Evolutionary conservation across 2,329 filamentous ascomycete genomes (phyloP), one percentile per base, ranked within the genome.

Genomic region (Didymosphaeria variabile): DNA sequence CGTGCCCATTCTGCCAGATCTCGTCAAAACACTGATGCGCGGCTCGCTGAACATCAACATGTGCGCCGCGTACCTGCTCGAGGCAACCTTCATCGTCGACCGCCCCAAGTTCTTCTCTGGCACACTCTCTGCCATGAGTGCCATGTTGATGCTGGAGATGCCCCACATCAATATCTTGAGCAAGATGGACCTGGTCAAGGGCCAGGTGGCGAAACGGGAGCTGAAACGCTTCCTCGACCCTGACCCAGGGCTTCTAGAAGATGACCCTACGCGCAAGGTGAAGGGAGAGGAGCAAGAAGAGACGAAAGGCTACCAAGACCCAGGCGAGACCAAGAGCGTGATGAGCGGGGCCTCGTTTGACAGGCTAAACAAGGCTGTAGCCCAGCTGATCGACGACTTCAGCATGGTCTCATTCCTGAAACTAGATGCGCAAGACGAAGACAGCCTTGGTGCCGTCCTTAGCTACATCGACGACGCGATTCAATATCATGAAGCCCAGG

Each of bases 61-160:
- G 70, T 97, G 94, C 77, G 95, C 95, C 46, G 88, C 94, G 10
- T 99, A 98, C 79, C 87, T 99, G 34, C 89, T 99, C 65, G 95
- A 99, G 79, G 92, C 93, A 13, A 97, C 94, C 9, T 99, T 98
- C 77, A 91, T 98, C 72, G 88, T 97, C 64, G 95, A 99, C 80
- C 90, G 93, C 62, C 92, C 95, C 73, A 99, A 98, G 82, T 99
- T 97, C 85, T 98, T 99, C 79, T 90, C 95, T 0, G 95, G 95
- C 13, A 97, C 95, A 0, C 84, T 99, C 62, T 95, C 91, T 75
- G 95, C 95, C 67, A 98, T 99, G 95, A 96, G 92, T 73, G 94
- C 95, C 66, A 99, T 99, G 95, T 88, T 99, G 72, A 95, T 98
- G 93, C 87, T 99, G 65, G 95, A 98, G 80, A 88, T 98, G 66